A percentile compares a stretch with the other conserved stretches of the same genome.
Conservation (phyloP, 352 stramenopile species). For the Phytophthora hybrid region DNA sequence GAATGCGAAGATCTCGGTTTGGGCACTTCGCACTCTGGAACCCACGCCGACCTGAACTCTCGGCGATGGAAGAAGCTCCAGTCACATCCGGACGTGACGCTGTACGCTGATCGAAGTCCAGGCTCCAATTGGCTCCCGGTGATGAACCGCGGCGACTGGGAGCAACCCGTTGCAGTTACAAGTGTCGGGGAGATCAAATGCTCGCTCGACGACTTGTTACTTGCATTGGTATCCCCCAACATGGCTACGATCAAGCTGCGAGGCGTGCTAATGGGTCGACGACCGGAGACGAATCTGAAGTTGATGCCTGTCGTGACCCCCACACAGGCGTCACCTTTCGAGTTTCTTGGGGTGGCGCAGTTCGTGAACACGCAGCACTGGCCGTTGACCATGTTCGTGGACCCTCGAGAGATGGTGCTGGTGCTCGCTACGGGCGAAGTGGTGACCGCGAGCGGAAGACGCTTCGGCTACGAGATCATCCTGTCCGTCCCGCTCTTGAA, state of each 20-base stretch:
- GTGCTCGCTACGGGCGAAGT: slow-evolving; percentile 32
- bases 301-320: slow-evolving; percentile 24
- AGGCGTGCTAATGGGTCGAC: slow-evolving; percentile 28
- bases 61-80: slow-evolving; percentile 38
- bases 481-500: slow-evolving; percentile 27
- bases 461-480: slow-evolving; percentile 38
- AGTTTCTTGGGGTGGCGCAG: slow-evolving; percentile 26
- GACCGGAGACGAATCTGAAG: slow-evolving; percentile 18
- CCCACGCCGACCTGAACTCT: slow-evolving; percentile 23
- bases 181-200: slow-evolving; percentile 26
- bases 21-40: slow-evolving; percentile 12
- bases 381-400: slow-evolving; percentile 34
- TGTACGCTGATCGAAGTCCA: slow-evolving; percentile 32
- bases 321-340: slow-evolving; percentile 22
- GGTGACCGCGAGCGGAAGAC: slow-evolving; percentile 24
- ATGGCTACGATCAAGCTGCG: slow-evolving; percentile 25
- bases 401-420: slow-evolving; percentile 32
- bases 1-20: slow-evolving; percentile 38
- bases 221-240: slow-evolving; percentile 27
- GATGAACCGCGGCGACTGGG: slow-evolving; percentile 35
- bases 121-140: slow-evolving; percentile 27
- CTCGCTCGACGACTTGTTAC: slow-evolving; percentile 34
- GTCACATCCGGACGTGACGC: slow-evolving; percentile 31
- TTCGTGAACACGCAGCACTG: slow-evolving; percentile 38
- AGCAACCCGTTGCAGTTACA: slow-evolving; percentile 31